Conservation (phyloP, 371 early-diverging fungal genomes). For the Saksenaea vasiformis region DNA sequence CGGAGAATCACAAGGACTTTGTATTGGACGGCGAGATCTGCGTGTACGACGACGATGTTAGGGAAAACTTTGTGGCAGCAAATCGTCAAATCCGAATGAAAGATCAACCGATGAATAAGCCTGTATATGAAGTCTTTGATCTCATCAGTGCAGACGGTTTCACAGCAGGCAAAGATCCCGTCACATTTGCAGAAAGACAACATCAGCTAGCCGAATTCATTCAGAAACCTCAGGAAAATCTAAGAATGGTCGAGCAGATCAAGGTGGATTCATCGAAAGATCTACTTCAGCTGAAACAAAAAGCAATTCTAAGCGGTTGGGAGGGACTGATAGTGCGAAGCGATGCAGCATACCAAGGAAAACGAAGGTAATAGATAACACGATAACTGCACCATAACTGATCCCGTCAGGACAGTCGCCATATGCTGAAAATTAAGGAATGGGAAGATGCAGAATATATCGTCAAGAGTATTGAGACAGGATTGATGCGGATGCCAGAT, state of each 20-base stretch:
- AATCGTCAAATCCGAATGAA: slow-evolving; percentile 32
- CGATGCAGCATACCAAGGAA: slow-evolving; percentile 56
- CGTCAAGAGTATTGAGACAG: slow-evolving; percentile 53
- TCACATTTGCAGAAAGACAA: slow-evolving; percentile 38
- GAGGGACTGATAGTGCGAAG: slow-evolving; percentile 62
- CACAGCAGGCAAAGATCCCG: slow-evolving; percentile 20
- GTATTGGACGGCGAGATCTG: slow-evolving; percentile 65
- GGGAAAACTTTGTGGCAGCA: slow-evolving; percentile 33
- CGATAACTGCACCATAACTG: not conserved
- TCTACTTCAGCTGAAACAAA: slow-evolving; percentile 28
- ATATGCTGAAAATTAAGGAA: slow-evolving; percentile 59
- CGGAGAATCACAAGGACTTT: slow-evolving; percentile 9
- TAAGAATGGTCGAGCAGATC: slow-evolving; percentile 40
- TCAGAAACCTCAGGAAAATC: slow-evolving; percentile 11
- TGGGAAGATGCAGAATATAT: slow-evolving; percentile 61
- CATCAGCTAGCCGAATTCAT: slow-evolving; percentile 19
- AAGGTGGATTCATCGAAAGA: slow-evolving; percentile 26
- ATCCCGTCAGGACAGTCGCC: slow-evolving; percentile 25
- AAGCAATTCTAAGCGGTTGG: slow-evolving; percentile 47
- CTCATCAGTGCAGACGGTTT: slow-evolving; percentile 41
- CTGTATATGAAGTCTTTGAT: slow-evolving; percentile 61
- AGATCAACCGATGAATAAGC: slow-evolving; percentile 33
- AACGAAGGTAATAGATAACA: slow-evolving; percentile 41
- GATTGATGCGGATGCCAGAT: slow-evolving; percentile 49
- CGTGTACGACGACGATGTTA: slow-evolving; percentile 26